These are phyloP conservation scores for Aegilops speltoides DNA, from an alignment of 176 grass and related monocot species.

Conservation along the genomic window DNA sequence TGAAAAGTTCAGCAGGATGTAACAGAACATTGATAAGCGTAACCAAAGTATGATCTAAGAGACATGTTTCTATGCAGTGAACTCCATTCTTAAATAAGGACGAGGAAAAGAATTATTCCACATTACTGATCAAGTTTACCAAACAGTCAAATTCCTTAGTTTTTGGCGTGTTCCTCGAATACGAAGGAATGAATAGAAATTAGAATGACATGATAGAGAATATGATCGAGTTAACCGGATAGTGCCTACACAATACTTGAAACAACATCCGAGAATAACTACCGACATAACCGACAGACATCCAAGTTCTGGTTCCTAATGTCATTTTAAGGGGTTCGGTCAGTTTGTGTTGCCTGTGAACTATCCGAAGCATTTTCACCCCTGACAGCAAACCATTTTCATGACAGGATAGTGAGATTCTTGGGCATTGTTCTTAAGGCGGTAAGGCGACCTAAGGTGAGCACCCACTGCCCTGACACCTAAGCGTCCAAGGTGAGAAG, in stretches of 20 bases:
- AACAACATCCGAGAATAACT: background rate
- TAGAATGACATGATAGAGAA: background rate
- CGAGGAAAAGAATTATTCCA: background rate
- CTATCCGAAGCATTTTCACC: background rate
- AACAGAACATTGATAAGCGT: background rate
- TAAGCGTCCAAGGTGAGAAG: too few species aligned
- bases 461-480: too few species aligned
- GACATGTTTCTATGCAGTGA: background rate
- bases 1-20: background rate
- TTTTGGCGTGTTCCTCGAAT: background rate
- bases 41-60: background rate
- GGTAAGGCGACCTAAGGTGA: too few species aligned
- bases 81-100: slow-evolving; percentile 1
- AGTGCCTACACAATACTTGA: background rate
- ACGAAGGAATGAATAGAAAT: background rate
- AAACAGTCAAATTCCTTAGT: too few species aligned
- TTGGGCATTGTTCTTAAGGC: too few species aligned
- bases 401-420: background rate
- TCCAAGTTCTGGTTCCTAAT: too few species aligned
- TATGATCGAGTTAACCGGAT: too few species aligned
- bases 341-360: background rate
- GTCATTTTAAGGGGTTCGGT: background rate
- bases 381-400: background rate
- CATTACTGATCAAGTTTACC: background rate
- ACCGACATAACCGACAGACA: background rate